Base-by-base conservation (phyloP, 2,329 filamentous ascomycete species). In the Geosmithia morbida region DNA sequence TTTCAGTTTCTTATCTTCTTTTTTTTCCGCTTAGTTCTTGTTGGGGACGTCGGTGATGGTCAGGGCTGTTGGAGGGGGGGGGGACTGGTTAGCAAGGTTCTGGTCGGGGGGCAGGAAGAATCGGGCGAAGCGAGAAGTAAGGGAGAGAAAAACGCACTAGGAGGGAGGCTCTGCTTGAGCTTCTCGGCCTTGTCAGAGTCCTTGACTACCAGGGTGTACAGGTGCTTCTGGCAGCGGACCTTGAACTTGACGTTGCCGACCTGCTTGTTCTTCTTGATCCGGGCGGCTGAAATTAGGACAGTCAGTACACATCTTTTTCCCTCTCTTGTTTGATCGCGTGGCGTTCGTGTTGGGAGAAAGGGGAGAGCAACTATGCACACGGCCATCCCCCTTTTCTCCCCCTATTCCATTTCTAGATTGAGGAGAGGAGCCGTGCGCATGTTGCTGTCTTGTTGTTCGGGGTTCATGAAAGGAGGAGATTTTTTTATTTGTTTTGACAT, bases 171-270 rank as follows among this genome's bases (percentile, higher is more conserved):
- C 81, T 97, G 90, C 88, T 96, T 97, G 61, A 98, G 83, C 86
- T 98, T 98, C 78, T 97, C 92, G 72, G 90, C 94, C 87, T 97
- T 97, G 69, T 96, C 92, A 66, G 81, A 80, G 75, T 98, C 92
- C 83, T 95, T 96, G 64, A 98, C 83, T 68, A 94, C 86, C 62
- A 98, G 83, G 61, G 92, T 96, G 85, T 98, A 98, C 61, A 98
- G 79, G 79, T 92, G 83, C 66, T 83, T 81, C 69, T 87, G 79
- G 85, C 92, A 97, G 72, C 92, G 87, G 80, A 98, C 90, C 87
- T 98, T 98, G 88, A 98, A 97, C 85, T 98, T 98, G 83, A 92
- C 89, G 79, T 90, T 83, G 69, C 83, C 79, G 66, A 76, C 75
- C 75, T 85, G 83, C 72, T 82, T 84, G 82, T 83, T 94, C 81